A percentile compares a stretch with the other conserved stretches of the same genome.
phyloP scores from a whole-genome alignment of 768 basidiomycete genomes.

The Wakefieldia striispora region DNA sequence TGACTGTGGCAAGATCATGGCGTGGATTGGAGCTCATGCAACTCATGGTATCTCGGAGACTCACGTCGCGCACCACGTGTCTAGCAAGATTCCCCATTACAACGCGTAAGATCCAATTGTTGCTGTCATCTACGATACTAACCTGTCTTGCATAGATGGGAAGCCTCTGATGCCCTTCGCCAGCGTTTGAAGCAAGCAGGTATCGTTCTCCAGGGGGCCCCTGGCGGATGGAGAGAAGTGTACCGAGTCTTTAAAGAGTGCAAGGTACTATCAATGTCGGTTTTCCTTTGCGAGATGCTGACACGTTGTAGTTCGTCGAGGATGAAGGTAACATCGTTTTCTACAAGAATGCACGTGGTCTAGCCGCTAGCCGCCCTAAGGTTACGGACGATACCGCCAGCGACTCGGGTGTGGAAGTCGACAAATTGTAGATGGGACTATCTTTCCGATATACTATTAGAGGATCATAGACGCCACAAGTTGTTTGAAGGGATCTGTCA shows the following conservation, averaged over 20 bases:
- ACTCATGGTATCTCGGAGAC: constrained; percentile 95
- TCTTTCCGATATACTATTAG: constrained; percentile 1
- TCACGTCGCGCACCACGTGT: constrained; percentile 89
- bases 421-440: constrained; percentile 30
- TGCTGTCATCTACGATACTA: not conserved
- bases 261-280: constrained; percentile 46
- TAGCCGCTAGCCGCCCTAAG: constrained; percentile 68
- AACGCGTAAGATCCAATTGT: constrained; percentile 50
- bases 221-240: constrained; percentile 77
- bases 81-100: constrained; percentile 96
- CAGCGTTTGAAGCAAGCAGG: constrained; percentile 60
- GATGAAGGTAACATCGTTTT: constrained; percentile 90
- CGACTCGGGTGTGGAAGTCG: constrained; percentile 68
- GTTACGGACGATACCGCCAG: constrained; percentile 56
- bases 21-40: constrained; percentile 79
- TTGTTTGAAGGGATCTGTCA: not conserved
- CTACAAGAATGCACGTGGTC: constrained; percentile 84
- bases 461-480: constrained; percentile 11
- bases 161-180: constrained; percentile 84
- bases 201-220: constrained; percentile 64
- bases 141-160: constrained; percentile 57
- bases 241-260: constrained; percentile 76
- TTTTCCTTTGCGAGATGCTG: not conserved
- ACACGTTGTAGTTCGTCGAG: constrained; percentile 72
- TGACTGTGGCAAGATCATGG: constrained; percentile 75